Percentiles rank a stretch among this genome's conserved stretches.
Conservation (phyloP, 257 asterid species). For the Solanum microdontum region DNA sequence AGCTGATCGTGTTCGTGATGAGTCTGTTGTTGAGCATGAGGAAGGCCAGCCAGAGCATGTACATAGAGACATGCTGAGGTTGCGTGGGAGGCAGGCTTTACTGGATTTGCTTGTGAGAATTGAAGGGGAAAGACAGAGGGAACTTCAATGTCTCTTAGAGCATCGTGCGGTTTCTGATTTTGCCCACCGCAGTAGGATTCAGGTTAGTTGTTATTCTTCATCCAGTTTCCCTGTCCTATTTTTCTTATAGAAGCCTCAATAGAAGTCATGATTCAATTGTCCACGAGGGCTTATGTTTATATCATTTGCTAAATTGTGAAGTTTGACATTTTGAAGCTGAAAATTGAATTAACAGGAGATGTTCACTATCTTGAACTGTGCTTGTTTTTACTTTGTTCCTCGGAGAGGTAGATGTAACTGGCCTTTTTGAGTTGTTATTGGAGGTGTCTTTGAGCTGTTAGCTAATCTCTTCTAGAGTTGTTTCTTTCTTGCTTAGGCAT, state of each 20-base stretch:
- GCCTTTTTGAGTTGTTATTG: not conserved
- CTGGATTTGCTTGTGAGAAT: slow-evolving; percentile 61
- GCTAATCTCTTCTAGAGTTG: not conserved
- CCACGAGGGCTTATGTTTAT: not conserved
- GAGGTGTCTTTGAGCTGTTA: not conserved
- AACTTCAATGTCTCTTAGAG: slow-evolving; percentile 28
- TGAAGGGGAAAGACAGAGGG: slow-evolving; percentile 41
- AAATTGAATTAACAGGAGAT: not conserved
- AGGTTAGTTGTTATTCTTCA: slow-evolving; percentile 12
- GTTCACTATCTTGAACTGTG: not conserved
- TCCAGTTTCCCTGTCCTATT: not conserved
- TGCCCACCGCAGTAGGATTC: slow-evolving; percentile 38
- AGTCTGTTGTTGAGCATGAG: slow-evolving; percentile 35
- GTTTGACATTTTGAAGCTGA: not conserved
- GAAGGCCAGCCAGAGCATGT: slow-evolving; percentile 70
- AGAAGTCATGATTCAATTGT: not conserved
- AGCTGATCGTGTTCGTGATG: slow-evolving; percentile 44
- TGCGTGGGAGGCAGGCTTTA: slow-evolving; percentile 78
- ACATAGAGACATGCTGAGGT: slow-evolving; percentile 71
- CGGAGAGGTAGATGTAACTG: not conserved
- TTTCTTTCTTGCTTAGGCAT: not conserved
- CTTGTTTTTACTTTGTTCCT: not conserved
- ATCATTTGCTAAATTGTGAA: not conserved
- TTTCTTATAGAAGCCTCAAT: not conserved
- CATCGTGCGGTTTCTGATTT: slow-evolving; percentile 39